Base-by-base conservation (phyloP, 78 protist species). In the Planoprotostelium fungivorum region DNA sequence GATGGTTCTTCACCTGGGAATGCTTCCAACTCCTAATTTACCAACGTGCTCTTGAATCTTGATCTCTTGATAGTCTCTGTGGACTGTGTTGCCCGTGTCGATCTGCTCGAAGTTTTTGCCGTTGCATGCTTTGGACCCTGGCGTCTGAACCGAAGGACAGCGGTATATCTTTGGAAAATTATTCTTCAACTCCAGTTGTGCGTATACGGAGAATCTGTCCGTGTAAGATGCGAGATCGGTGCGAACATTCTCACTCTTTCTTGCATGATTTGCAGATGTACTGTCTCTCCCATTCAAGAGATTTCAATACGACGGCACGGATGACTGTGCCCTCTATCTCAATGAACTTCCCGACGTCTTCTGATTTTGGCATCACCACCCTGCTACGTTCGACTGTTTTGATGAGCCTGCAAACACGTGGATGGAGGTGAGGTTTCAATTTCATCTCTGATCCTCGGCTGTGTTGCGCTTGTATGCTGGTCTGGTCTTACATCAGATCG, bases 1-100 rank as follows among this genome's bases (percentile, higher is more conserved):
- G n/a, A n/a, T n/a, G n/a, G n/a, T n/a, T n/a, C n/a, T n/a, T 9
- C 97, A 91, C 28, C 99, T 89, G 1, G 99, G 99, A 25, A 98
- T 94, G 9, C 95, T 37, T 0, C 99, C 99, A 0, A 96, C 89
- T 16, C 90, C 93, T 0, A 96, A 83, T 28, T 89, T 85, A 35
- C 93, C 93, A 1, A 94, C 87, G 37, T 97, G 96, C 86, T 98
- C 99, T 38, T 98, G 99, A 0, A 98, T 34, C 63, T 94, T 94
- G 9, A 94, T 87, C 35, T 94, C 96, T 63, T 94, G 96, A 34
- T 88, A 86, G 73, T 94, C 96, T 29, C 93, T 86, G 87, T 88
- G 73, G 31, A 29, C 63, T 5, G 88, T 87, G 23, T 38, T 9
- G 29, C 63, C 39, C 63, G 5, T 16, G 73, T 29, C 29, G 84